Base-by-base conservation (phyloP, 768 basidiomycete genomes). In the Lactifluus hygrophoroides region DNA sequence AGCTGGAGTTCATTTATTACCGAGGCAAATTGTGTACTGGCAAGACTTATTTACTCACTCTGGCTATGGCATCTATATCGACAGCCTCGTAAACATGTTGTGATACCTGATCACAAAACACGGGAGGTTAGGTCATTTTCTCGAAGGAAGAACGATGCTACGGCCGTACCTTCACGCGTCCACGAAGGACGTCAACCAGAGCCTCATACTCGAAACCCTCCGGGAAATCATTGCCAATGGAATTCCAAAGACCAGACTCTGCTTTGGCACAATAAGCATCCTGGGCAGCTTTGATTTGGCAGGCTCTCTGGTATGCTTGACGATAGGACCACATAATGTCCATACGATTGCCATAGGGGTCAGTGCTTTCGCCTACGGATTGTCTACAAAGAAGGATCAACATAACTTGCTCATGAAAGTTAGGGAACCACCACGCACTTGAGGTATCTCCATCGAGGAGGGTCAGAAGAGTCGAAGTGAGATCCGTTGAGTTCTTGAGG, bases 151-250 rank as follows among this genome's bases (percentile, higher is more conserved):
- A 44, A 30, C 32, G 7, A 21, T 46, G 37, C 60, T 5, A 60
- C 27, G 8, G 42, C 44, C 66, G 48, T 16, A 83, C 87, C 80
- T 90, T 94, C 68, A 94, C 91, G 55, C 83, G 85, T 8, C 93
- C 93, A 40, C 93, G 79, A 48, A 94, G 76, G 34, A 92, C 89
- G 60, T 92, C 90, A 4, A 90, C 83, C 30, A 94, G 73, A 57
- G 82, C 79, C 65, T 92, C 88, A 83, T 84, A 89, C 65, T 88
- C 75, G 40, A 56, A 68, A 59, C 79, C 79, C 45, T 89, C 84
- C 1, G 94, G 94, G 71, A 89, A 93, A 28, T 56, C 67, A 57
- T 66, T 67, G 21, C 55, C 68, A 37, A 78, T 66, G 13, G 73
- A 71, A 42, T 66, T 53, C 75, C 76, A 76, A 37, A 66, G 58